Evolutionary conservation across 768 basidiomycete genomes (phyloP), one percentile per base, ranked within the genome.

Genomic region (Tylopilus rubrobrunneus): DNA sequence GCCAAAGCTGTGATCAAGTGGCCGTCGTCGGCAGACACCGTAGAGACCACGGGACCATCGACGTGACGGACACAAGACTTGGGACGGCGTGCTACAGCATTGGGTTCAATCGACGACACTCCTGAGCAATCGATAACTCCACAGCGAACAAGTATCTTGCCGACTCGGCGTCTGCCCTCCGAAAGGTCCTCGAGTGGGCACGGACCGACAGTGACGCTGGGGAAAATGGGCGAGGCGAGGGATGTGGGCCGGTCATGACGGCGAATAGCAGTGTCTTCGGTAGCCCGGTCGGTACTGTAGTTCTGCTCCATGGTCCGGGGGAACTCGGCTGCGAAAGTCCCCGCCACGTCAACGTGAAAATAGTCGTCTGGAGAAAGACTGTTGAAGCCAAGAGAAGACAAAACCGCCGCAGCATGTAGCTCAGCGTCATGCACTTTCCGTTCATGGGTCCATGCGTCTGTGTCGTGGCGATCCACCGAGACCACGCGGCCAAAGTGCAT

Each of bases 391-490:
- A 55, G 54, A 51, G 59, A 45, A 41, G 56, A 37, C 21, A 59
- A 54, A 37, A 49, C 31, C 12, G 37, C 48, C 37, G 48, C 56
- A 55, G 48, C 56, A 51, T 40, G 41, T 41, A 45, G 25, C 43
- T 48, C 48, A 21, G 41, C 53, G 55, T 59, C 56, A 41, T 51
- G 58, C 36, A 39, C 41, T 33, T 51, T 43, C 25, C 40, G 34
- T 49, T 56, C 52, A 23, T 36, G 48, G 12, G 43, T 10, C 56
- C 70, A 71, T 54, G 68, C 49, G 52, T 56, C 55, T 29, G 29
- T 59, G 56, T 68, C 68, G 66, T 70, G 70, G 67, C 49, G 11
- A 48, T 45, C 45, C 48, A 41, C 47, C 34, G 45, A 31, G 31
- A 55, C 63, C 68, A 64, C 55, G 64, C 59, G 59, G 39, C 47